Evolutionary conservation across 148 eudicot species (phyloP), one percentile per base, ranked within the genome.

Genomic region (Diospyros kaki): DNA sequence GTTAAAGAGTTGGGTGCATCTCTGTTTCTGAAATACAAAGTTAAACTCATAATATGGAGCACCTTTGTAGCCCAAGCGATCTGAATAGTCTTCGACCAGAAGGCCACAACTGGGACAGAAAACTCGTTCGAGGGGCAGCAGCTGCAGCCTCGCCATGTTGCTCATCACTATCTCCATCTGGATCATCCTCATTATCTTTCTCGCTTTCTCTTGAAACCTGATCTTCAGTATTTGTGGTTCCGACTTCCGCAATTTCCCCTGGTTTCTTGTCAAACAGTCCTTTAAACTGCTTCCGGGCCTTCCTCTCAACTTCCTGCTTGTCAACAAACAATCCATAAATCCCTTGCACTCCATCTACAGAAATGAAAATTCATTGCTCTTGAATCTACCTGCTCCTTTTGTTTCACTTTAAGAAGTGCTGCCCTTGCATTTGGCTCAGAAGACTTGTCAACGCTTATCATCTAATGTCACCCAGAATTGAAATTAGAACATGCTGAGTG

Each of bases 261-360:
- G 97, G 97, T 53, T 83, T 87, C 80, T 89, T 91, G 86, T 93
- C 97, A 58, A 95, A 95, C 41, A 95, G 83, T 71, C 99, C 97
- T 88, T 93, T 93, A 60, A 95, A 95, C 76, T 95, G 97, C 75
- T 91, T 72, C 73, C 92, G 93, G 7, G 87, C 96, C 80, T 86
- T 93, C 84, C 73, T 83, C 50, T 79, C 77, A 11, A 86, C 80
- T 74, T 91, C 97, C 98, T 93, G 88, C 13, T 77, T 67, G 48
- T 5, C 54, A 61, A 50, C 4, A 44, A 64, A 9, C 11, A 39
- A 58, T 69, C 9, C 64, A 40, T 68, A 64, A 77, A 48, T 46
- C 63, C 45, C 45, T 58, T 76, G 40, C 59, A 14, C 43, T 41
- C 53, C 68, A 77, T 63, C 14, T 51, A 38, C 38, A 63, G 56